Evolutionary conservation across 352 stramenopile species (phyloP).

Genomic region (Sclerospora graminicola): DNA sequence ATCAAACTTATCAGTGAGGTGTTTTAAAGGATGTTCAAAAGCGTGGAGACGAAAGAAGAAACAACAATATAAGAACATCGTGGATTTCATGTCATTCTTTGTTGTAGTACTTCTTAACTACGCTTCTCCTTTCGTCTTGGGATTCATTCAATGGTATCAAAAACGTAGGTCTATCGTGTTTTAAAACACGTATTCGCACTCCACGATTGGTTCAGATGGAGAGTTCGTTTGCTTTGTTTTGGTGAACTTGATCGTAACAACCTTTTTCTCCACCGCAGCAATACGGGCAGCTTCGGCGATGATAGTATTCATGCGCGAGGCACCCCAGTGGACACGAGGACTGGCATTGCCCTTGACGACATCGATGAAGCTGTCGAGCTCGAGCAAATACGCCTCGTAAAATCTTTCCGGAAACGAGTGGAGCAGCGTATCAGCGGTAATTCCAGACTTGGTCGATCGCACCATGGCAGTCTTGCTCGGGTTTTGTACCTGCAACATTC

Average conservation of each 20-base stretch:
- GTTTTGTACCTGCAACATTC: slow-evolving; percentile 74
- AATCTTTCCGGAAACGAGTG: slow-evolving; percentile 89
- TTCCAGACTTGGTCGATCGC: slow-evolving; percentile 34
- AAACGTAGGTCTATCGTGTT: neutral
- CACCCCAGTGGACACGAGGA: slow-evolving; percentile 55
- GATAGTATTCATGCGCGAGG: slow-evolving; percentile 66
- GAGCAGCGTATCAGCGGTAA: slow-evolving; percentile 39
- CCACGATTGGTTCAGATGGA: slow-evolving; percentile 35
- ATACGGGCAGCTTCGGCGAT: slow-evolving; percentile 63
- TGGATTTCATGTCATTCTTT: no score
- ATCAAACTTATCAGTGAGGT: no score
- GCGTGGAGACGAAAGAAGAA: no score
- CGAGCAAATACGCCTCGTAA: slow-evolving; percentile 67
- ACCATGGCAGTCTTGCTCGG: slow-evolving; percentile 49
- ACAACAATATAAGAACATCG: no score
- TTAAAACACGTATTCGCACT: slow-evolving; percentile 45
- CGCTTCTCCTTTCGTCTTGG: no score
- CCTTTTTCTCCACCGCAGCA: slow-evolving; percentile 49
- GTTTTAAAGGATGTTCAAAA: no score
- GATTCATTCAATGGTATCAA: neutral
- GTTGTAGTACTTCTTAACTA: no score
- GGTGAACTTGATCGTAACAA: slow-evolving; percentile 52
- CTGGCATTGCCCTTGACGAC: slow-evolving; percentile 30
- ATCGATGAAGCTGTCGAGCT: slow-evolving; percentile 79
- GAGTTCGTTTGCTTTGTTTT: slow-evolving; percentile 35